Conservation (phyloP, 1,139 yeast genomes). For the Saccharomycopsis phalli region DNA sequence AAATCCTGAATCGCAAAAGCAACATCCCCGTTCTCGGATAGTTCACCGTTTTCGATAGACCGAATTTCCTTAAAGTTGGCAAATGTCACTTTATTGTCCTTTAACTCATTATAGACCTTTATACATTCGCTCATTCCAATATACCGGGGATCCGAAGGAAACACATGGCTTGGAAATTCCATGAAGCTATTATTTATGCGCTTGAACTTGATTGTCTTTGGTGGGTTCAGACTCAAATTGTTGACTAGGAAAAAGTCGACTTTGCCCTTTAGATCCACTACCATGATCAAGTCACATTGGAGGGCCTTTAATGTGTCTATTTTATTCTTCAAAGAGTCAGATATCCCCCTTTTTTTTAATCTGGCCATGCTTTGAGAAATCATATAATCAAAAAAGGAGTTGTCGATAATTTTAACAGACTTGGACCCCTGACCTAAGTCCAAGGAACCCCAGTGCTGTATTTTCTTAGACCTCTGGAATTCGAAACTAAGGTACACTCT, state of each 20-base stretch:
- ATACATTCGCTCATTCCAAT: constrained; percentile 24
- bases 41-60: constrained; percentile 25
- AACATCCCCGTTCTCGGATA: constrained; percentile 26
- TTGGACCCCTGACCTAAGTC: constrained; percentile 33
- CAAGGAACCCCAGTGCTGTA: constrained; percentile 52
- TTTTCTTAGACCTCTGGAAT: constrained; percentile 45
- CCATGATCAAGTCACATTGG: constrained; percentile 49
- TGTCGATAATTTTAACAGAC: constrained; percentile 49
- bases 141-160: constrained; percentile 25
- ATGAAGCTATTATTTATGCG: constrained; percentile 20
- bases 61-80: constrained; percentile 23
- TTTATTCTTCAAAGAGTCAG: constrained; percentile 22
- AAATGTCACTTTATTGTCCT: constrained; percentile 17
- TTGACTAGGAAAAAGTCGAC: constrained; percentile 42
- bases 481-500: constrained; percentile 73
- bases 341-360: constrained; percentile 18
- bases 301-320: constrained; percentile 25
- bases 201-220: constrained; percentile 28
- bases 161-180: constrained; percentile 19
- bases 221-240: constrained; percentile 45
- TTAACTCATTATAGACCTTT: constrained; percentile 12
- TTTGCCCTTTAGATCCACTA: constrained; percentile 37
- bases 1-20: constrained; percentile 43
- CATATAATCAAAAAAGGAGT: constrained; percentile 37
- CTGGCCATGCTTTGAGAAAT: constrained; percentile 28